These are phyloP conservation scores for Iris macrosiphon DNA, from an alignment of 106 monocot genomes.

Conservation along the genomic window DNA sequence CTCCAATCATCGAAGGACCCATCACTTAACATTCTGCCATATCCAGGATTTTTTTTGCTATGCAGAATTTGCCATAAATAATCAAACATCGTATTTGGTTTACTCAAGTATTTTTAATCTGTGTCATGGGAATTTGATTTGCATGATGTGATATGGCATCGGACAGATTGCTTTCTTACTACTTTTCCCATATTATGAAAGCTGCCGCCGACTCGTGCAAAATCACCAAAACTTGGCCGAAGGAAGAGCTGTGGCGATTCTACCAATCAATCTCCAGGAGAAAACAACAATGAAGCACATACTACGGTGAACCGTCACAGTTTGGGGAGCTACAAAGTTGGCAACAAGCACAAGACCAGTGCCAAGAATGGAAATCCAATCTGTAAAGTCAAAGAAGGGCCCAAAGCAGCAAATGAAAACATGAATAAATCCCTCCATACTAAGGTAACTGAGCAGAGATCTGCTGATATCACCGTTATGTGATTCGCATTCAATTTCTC, in stretches of 20 bases:
- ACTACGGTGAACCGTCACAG: slow-evolving; percentile 7
- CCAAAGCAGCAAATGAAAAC: neutral
- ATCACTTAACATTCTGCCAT: too few relatives aligned
- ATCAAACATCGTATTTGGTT: too few relatives aligned
- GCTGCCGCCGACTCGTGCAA: slow-evolving; percentile 57
- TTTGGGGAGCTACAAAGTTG: slow-evolving; percentile 13
- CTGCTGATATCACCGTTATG: neutral
- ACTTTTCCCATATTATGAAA: slow-evolving; percentile 2
- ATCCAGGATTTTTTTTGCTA: too few relatives aligned
- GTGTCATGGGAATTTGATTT: too few relatives aligned
- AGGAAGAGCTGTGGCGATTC: slow-evolving; percentile 38
- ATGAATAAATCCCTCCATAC: neutral
- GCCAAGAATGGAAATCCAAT: slow-evolving; percentile 6
- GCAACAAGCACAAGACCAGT: slow-evolving; percentile 1
- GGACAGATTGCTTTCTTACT: neutral
- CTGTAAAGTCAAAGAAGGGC: slow-evolving; percentile 1
- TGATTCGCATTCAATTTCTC: neutral
- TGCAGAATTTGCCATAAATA: too few relatives aligned
- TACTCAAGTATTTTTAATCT: too few relatives aligned
- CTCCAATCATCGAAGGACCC: too few relatives aligned
- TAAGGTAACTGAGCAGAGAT: neutral
- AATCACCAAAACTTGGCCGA: slow-evolving; percentile 49
- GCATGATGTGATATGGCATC: too few relatives aligned
- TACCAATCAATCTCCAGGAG: slow-evolving; percentile 11
- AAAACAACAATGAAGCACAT: neutral